These are phyloP conservation scores for Aureobasidium mangrovei DNA, from an alignment of 2,329 filamentous ascomycete species.

Conservation along the genomic window DNA sequence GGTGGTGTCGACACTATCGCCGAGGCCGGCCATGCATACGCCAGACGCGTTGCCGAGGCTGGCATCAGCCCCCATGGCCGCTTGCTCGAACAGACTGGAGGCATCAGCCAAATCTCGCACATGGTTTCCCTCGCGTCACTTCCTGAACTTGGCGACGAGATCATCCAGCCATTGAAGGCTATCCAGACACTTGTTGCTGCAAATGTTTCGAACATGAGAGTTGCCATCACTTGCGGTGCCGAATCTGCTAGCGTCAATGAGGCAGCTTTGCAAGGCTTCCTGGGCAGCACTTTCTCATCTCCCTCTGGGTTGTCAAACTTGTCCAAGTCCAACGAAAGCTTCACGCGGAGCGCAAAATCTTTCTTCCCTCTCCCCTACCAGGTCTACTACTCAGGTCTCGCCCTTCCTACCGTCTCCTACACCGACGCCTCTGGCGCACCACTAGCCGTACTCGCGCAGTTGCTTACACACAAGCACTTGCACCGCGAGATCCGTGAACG, in stretches of 20 bases:
- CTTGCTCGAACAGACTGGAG: constrained; percentile 74
- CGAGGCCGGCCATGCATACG: constrained; percentile 79
- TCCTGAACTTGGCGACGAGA: constrained; percentile 50
- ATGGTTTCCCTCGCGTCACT: constrained; percentile 70
- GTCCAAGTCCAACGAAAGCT: constrained; percentile 3
- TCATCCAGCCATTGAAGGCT: constrained; percentile 61
- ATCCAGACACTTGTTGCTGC: constrained; percentile 74
- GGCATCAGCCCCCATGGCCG: constrained; percentile 63
- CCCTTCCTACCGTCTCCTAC: constrained; percentile 77
- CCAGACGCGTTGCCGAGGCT: constrained; percentile 74
- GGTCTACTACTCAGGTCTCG: constrained; percentile 85
- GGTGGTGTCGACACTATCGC: constrained; percentile 89
- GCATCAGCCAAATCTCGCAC: constrained; percentile 82
- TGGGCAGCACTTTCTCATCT: constrained; percentile 30
- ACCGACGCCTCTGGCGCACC: constrained; percentile 64
- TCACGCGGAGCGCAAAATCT: constrained; percentile 49
- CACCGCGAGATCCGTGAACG: constrained; percentile 98
- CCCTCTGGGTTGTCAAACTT: constrained; percentile 1
- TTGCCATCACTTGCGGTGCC: constrained; percentile 75
- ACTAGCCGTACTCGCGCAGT: constrained; percentile 79
- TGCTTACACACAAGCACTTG: constrained; percentile 91
- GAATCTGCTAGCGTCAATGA: constrained; percentile 66
- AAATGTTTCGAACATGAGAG: constrained; percentile 56
- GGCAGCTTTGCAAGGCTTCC: constrained; percentile 60
- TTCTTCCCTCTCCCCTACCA: constrained; percentile 96